These are phyloP conservation scores for Colletotrichum cordylinicola DNA, from an alignment of 2,329 filamentous ascomycete species.

Conservation along the genomic window DNA sequence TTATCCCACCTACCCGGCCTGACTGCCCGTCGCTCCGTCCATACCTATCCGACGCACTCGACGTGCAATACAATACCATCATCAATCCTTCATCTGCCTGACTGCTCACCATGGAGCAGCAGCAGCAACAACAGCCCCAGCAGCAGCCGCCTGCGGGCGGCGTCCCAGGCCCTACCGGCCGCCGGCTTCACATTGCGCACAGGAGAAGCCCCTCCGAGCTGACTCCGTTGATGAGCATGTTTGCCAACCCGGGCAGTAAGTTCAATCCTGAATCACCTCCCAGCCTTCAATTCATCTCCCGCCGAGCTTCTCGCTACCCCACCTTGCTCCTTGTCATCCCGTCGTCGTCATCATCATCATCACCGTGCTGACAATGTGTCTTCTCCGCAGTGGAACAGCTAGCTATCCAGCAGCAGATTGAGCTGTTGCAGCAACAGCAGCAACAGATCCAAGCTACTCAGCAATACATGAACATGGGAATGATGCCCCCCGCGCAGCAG, in stretches of 20 bases:
- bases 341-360: background rate
- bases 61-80: slow-evolving; percentile 47
- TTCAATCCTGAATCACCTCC: slow-evolving; percentile 26
- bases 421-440: slow-evolving; percentile 95
- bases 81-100: slow-evolving; percentile 26
- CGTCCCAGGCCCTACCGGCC: slow-evolving; percentile 78
- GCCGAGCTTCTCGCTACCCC: background rate
- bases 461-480: slow-evolving; percentile 97
- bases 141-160: slow-evolving; percentile 59
- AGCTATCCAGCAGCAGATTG: slow-evolving; percentile 97
- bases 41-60: slow-evolving; percentile 34
- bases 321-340: background rate
- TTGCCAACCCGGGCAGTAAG: slow-evolving; percentile 69
- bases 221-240: slow-evolving; percentile 97
- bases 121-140: slow-evolving; percentile 41
- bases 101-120: slow-evolving; percentile 64
- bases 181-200: slow-evolving; percentile 96
- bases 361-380: slow-evolving; percentile 26
- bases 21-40: background rate
- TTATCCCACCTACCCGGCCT: slow-evolving; percentile 22
- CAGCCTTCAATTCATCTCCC: slow-evolving; percentile 2
- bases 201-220: slow-evolving; percentile 96
- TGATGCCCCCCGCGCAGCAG: slow-evolving; percentile 83
- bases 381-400: slow-evolving; percentile 84
- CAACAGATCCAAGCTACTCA: slow-evolving; percentile 96